Evolutionary conservation across 2,329 filamentous ascomycete genomes (phyloP), one percentile per base, ranked within the genome.

Genomic region (Sclerotinia trifoliorum): DNA sequence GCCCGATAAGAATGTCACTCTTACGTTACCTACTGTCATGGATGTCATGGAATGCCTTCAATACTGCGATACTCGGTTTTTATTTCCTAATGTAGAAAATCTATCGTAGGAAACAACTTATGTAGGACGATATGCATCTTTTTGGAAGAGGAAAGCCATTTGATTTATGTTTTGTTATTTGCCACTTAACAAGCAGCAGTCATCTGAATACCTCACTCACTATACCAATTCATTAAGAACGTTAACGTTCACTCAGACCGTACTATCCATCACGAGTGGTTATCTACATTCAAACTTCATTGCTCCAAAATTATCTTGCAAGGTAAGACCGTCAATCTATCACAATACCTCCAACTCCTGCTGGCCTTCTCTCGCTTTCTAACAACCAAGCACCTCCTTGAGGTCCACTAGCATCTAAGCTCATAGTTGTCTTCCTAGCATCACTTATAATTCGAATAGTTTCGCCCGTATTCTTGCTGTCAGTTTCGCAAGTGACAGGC

Each of bases 401-500:
- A 0, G 84, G 83, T 0, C 88, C 89, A 70, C 88, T 89, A 1
- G 87, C 83, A 77, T 91, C 90, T 39, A 93, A 78, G 72, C 87
- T 91, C 32, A 94, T 83, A 0, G 91, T 96, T 44, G 92, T 91
- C 72, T 86, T 87, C 70, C 81, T 83, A 66, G 91, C 82, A 80
- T 94, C 88, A 19, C 88, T 85, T 29, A 93, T 84, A 2, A 97
- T 91, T 62, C 89, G 80, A 1, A 97, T 84, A 51, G 88, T 89
- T 80, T 95, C 90, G 0, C 90, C 92, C 68, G 92, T 82, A 75
- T 92, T 95, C 73, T 87, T 83, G 74, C 90, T 91, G 76, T 97
- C 92, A 17, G 91, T 90, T 80, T 98, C 94, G 75, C 89, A 93
- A 3, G 79, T 85, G 74, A 84, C 80, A 73, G 71, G 76, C 21